These are phyloP conservation scores for Byssochlamys sp. DNA, from an alignment of 2,329 filamentous ascomycete genomes.

Conservation along the genomic window DNA sequence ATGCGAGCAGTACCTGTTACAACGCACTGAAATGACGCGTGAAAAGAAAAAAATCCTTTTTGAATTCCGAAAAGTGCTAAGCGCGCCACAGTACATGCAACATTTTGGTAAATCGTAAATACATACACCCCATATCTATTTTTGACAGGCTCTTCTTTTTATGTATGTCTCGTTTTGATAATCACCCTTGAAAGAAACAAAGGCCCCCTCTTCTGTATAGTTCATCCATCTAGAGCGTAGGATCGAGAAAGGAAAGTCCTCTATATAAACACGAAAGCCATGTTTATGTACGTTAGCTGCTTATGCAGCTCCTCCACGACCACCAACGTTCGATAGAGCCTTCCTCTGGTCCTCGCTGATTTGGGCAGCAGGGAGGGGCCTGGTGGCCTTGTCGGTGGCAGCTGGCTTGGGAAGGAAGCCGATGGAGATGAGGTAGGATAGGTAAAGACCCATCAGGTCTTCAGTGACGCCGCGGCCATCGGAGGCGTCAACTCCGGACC, in stretches of 20 bases:
- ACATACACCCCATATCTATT: not conserved
- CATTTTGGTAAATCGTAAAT: not conserved
- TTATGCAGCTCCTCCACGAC: slow-evolving; percentile 35
- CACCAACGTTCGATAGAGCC: slow-evolving; percentile 45
- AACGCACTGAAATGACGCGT: not conserved
- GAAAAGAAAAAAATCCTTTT: not conserved
- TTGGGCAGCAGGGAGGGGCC: slow-evolving; percentile 35
- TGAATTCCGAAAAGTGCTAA: not conserved
- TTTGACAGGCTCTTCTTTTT: not conserved
- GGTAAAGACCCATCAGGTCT: slow-evolving; percentile 54
- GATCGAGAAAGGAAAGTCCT: not conserved
- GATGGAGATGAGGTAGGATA: slow-evolving; percentile 53
- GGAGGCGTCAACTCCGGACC: slow-evolving; percentile 50
- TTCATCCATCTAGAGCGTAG: not conserved
- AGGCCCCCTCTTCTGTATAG: too few species aligned
- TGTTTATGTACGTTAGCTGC: slow-evolving; percentile 4
- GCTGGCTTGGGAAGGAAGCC: slow-evolving; percentile 48
- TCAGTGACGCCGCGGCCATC: slow-evolving; percentile 47
- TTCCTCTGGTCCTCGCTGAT: slow-evolving; percentile 40
- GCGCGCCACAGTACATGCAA: not conserved
- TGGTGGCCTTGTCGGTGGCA: slow-evolving; percentile 10
- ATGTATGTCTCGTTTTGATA: not conserved
- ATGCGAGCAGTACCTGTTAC: not conserved
- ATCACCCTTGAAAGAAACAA: too few species aligned
- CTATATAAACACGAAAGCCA: not conserved